phyloP scores from a whole-genome alignment of 2,329 filamentous ascomycete species.

The Fusarium clavum region DNA sequence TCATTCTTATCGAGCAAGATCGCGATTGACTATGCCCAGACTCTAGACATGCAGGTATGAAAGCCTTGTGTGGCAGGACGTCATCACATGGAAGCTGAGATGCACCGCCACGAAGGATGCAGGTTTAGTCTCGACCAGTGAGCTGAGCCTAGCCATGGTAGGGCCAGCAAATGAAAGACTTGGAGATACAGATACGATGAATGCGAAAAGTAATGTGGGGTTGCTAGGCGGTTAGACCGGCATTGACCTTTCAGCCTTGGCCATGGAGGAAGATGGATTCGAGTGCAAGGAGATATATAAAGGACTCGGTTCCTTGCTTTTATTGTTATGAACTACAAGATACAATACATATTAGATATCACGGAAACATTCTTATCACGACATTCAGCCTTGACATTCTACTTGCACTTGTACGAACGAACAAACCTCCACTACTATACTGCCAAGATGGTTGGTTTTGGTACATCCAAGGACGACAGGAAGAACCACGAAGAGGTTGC shows the following conservation, averaged over 20 bases:
- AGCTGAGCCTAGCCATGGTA: not conserved
- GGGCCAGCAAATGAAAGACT: conserved; percentile 4
- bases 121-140: not conserved
- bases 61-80: conserved; percentile 4
- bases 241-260: conserved; percentile 8
- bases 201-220: conserved; percentile 31
- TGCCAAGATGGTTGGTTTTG: conserved; percentile 44
- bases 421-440: not conserved
- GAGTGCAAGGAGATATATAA: conserved; percentile 23
- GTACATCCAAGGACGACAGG: conserved; percentile 40
- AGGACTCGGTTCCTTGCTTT: not conserved
- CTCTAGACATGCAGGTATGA: not conserved
- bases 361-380: not conserved
- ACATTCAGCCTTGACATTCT: not conserved
- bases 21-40: not conserved
- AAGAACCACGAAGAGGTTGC: conserved; percentile 48
- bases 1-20: not conserved
- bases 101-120: conserved; percentile 19
- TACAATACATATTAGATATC: not conserved
- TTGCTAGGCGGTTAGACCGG: conserved; percentile 7
- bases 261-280: not conserved
- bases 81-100: conserved; percentile 9
- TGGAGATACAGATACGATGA: conserved; percentile 31
- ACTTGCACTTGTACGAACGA: not conserved
- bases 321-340: not conserved